Conservation (phyloP, 495 filamentous ascomycete genomes). For the Penicillium turbatum region DNA sequence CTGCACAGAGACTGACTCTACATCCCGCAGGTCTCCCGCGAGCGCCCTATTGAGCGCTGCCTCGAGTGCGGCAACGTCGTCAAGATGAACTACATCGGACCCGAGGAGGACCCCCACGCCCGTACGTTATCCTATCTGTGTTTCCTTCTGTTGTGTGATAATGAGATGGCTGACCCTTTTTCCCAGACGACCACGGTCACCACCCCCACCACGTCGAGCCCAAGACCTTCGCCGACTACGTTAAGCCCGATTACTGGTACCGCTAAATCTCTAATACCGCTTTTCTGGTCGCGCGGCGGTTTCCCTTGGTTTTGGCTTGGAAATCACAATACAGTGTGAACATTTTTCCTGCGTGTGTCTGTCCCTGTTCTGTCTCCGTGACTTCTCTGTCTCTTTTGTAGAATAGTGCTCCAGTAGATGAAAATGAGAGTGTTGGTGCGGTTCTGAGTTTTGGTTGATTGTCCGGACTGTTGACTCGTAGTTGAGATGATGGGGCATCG, state of each 20-base stretch:
- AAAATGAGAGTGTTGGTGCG: conserved; percentile 28
- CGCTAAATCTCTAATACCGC: conserved; percentile 36
- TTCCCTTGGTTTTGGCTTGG: conserved; percentile 7
- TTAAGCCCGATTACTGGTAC: conserved; percentile 89
- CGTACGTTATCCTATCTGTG: conserved; percentile 29
- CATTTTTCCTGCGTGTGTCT: conserved; percentile 16
- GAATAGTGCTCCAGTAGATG: conserved; percentile 42
- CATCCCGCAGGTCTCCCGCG: conserved; percentile 65
- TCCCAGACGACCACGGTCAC: conserved; percentile 48
- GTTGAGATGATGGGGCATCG: neutral
- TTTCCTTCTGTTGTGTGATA: neutral
- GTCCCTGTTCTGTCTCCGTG: conserved; percentile 25
- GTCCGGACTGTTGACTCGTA: neutral
- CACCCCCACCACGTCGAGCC: conserved; percentile 64
- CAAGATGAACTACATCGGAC: conserved; percentile 95
- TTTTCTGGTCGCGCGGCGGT: conserved; percentile 8
- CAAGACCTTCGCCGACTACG: conserved; percentile 89
- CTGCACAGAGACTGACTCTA: conserved; percentile 1
- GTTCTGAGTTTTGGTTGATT: neutral
- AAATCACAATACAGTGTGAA: conserved; percentile 9
- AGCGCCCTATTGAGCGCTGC: conserved; percentile 89
- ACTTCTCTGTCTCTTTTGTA: conserved; percentile 38
- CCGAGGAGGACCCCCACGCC: conserved; percentile 61
- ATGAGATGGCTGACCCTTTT: conserved; percentile 2
- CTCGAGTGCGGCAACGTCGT: conserved; percentile 90